Percentiles rank a stretch among this genome's conserved stretches.
phyloP scores from a whole-genome alignment of 2,329 filamentous ascomycete species.

The Diplodia sapinea region DNA sequence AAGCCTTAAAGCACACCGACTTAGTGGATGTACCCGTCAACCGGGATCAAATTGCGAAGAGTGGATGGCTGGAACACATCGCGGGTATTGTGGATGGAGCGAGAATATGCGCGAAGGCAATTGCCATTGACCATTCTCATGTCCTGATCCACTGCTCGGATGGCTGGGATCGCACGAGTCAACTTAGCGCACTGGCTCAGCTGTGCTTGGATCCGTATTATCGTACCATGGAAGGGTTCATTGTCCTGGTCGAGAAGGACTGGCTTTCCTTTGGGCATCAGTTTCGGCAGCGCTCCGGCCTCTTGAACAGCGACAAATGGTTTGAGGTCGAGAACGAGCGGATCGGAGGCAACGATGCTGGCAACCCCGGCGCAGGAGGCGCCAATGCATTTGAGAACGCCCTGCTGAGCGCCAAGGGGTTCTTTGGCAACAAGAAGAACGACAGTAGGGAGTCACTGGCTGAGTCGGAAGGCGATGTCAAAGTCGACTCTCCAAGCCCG shows the following conservation, averaged over 20 bases:
- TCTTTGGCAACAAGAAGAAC: slow-evolving; percentile 78
- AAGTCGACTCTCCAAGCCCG: slow-evolving; percentile 21
- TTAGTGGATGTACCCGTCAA: slow-evolving; percentile 82
- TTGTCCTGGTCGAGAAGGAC: slow-evolving; percentile 93
- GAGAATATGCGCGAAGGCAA: slow-evolving; percentile 80
- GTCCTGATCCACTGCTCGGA: slow-evolving; percentile 98
- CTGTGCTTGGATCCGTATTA: slow-evolving; percentile 96
- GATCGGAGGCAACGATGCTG: slow-evolving; percentile 59
- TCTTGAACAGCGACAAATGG: slow-evolving; percentile 90
- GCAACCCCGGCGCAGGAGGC: slow-evolving; percentile 59
- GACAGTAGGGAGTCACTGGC: slow-evolving; percentile 67
- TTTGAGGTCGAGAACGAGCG: slow-evolving; percentile 85
- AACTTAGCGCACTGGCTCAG: slow-evolving; percentile 89
- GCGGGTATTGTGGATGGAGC: slow-evolving; percentile 82
- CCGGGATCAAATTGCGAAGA: slow-evolving; percentile 78
- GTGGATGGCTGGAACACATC: slow-evolving; percentile 91
- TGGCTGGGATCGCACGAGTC: slow-evolving; percentile 96
- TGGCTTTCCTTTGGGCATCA: slow-evolving; percentile 98
- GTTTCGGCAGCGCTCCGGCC: slow-evolving; percentile 91
- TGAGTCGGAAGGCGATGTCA: slow-evolving; percentile 64
- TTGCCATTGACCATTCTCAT: slow-evolving; percentile 91
- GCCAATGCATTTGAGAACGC: slow-evolving; percentile 85
- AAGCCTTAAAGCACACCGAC: slow-evolving; percentile 91
- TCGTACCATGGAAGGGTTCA: slow-evolving; percentile 91
- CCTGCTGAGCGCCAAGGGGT: slow-evolving; percentile 80